A percentile compares a stretch with the other conserved stretches of the same genome.
These are phyloP conservation scores for Talaromyces albobiverticillius DNA, from an alignment of 2,329 filamentous ascomycete genomes.

Conservation along the genomic window DNA sequence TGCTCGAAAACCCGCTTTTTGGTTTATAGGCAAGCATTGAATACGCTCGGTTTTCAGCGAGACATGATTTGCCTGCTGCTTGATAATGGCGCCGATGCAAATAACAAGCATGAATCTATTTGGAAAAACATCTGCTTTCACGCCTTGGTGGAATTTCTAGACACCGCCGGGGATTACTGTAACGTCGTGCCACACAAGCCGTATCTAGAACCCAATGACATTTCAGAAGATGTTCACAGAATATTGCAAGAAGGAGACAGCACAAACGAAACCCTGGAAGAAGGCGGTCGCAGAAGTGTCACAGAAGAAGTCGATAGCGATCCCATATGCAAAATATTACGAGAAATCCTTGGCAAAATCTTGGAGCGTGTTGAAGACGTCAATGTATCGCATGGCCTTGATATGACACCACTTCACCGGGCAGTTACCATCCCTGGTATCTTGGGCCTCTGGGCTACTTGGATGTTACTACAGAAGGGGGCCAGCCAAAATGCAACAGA, in stretches of 20 bases:
- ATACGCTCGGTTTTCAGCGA: not conserved
- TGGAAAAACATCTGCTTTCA: not conserved
- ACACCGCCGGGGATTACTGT: not conserved
- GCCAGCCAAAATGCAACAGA: too few relatives aligned
- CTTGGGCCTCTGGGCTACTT: not conserved
- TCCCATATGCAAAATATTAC: not conserved
- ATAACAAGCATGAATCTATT: not conserved
- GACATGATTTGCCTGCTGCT: not conserved
- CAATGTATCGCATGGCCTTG: too few relatives aligned
- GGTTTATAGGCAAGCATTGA: too few relatives aligned
- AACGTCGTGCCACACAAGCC: too few relatives aligned
- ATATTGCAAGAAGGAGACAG: not conserved
- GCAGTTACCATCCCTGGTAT: not conserved
- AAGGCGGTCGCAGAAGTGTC: too few relatives aligned
- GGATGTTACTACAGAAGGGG: not conserved
- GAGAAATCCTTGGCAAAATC: not conserved
- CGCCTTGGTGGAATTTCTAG: not conserved
- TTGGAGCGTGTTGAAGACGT: not conserved
- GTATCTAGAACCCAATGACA: not conserved
- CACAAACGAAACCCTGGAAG: not conserved
- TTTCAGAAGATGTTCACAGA: not conserved
- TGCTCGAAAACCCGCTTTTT: not conserved
- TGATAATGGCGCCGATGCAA: not conserved
- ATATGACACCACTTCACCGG: not conserved
- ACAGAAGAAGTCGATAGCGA: too few relatives aligned